Evolutionary conservation across 1,284 basidiomycete species (phyloP), one percentile per base, ranked within the genome.

Genomic region (Hymenochaete sp.): DNA sequence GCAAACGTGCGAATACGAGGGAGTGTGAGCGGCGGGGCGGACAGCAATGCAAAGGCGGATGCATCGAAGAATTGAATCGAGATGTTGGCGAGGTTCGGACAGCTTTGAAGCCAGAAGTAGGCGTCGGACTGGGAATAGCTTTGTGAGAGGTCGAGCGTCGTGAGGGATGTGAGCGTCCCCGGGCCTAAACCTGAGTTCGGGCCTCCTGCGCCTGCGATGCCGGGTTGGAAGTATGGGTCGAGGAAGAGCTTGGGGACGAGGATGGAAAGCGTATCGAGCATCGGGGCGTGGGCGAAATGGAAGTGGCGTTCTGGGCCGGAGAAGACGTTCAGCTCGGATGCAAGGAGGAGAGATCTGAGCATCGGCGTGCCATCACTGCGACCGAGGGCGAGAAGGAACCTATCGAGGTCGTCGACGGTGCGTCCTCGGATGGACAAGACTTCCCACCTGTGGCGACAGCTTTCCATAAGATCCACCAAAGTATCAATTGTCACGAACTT

Each of bases 91-190:
- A 46, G 38, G 29, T 32, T 24, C 13, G 38, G 29, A 22, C 38
- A 32, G n/a, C 24, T 33, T 21, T 40, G 38, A 10, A 46, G 29
- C 45, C 45, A 46, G 10, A 25, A 24, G 14, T 40, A 41, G 13
- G 45, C 45, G 36, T 46, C 45, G 10, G 28, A 11, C 26, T 46
- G 45, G 4, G 38, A 46, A 13, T 21, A 10, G 21, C 27, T 40
- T 22, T 19, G 9, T n/a, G 25, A 21, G 18, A 46, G 9, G 11
- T 25, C 29, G n/a, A 46, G 45, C n/a, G 28, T 31, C 10, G 10
- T 39, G 32, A 16, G 32, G 32, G 13, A 8, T 35, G 32, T 16
- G 32, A 6, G 32, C 21, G 13, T 16, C 32, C 32, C 32, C 14
- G 32, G 14, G 13, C 32, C 13, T 35, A n/a, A n/a, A n/a, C n/a